A percentile compares a stretch with the other conserved stretches of the same genome.
Evolutionary conservation across 768 basidiomycete species (phyloP).

Genomic region (Pisolithus microcarpus): DNA sequence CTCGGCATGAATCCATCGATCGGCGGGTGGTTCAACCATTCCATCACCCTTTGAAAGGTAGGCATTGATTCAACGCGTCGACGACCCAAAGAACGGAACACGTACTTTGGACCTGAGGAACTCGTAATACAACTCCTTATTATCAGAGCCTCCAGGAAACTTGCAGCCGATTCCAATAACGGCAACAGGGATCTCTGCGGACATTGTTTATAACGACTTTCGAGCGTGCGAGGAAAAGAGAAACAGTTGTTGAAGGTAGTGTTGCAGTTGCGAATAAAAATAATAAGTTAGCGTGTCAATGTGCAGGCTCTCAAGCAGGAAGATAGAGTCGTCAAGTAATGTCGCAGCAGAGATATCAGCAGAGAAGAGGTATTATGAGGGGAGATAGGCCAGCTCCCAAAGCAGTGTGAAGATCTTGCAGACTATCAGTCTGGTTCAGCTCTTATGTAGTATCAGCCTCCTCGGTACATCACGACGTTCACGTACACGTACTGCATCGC

Average conservation of each 20-base stretch:
- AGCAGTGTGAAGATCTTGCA: not conserved
- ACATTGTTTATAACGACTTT: constrained; percentile 13
- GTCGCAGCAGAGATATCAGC: not conserved
- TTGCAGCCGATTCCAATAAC: constrained; percentile 28
- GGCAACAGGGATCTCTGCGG: constrained; percentile 23
- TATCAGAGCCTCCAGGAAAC: constrained; percentile 27
- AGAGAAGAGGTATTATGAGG: not conserved
- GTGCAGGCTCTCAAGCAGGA: not conserved
- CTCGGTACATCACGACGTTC: no score
- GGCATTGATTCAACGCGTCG: not conserved
- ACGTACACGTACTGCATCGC: no score
- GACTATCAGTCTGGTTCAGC: no score
- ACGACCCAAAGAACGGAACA: not conserved
- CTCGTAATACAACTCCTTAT: constrained; percentile 24
- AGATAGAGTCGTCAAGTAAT: not conserved
- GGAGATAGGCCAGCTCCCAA: not conserved
- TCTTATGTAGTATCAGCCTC: no score
- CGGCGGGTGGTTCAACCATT: constrained; percentile 19
- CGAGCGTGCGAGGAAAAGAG: not conserved
- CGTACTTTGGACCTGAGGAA: constrained; percentile 24
- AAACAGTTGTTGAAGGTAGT: not conserved
- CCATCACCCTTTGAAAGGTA: constrained; percentile 21
- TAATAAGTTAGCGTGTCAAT: not conserved
- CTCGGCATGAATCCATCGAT: constrained; percentile 25
- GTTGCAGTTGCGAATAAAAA: not conserved